Evolutionary conservation across 805 yeast species (phyloP), one percentile per base, ranked within the genome.

Genomic region (Yarrowia sp.): DNA sequence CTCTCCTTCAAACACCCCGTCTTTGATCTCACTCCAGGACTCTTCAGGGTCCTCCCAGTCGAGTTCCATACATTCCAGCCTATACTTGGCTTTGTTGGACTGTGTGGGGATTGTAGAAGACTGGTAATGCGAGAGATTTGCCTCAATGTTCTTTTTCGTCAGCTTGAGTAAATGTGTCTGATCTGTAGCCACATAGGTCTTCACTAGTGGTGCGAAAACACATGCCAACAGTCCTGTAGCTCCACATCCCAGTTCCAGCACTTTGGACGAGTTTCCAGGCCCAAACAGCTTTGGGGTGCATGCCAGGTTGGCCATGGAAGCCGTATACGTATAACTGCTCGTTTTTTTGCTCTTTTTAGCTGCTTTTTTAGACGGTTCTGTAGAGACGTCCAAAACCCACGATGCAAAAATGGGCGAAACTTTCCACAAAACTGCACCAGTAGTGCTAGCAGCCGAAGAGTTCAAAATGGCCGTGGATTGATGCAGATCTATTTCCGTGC

Each of bases 341-440:
- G 26, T 19, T n/a, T 42, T 56, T n/a, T 19, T 22, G 19, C 38
- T n/a, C 48, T 56, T 56, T 11, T 56, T 56, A 2, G 19, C 36
- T 11, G 15, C 12, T 9, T 22, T 55, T 26, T 55, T 26, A 5
- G 46, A 26, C 32, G 32, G 16, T 22, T 7, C 26, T 0, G 14
- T 32, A 2, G 36, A 49, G 41, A 38, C 16, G 65, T 43, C 72
- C n/a, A 81, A 26, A 1, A 87, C 58, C 91, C 92, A 88, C 52
- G 86, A 83, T 0, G 81, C 81, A 48, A 88, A 77, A 1, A 79
- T 73, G 1, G 82, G 80, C 1, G 87, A 80, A 0, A 86, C 79
- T 50, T 79, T 78, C 92, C 92, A 88, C 48, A 87, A 78, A 4
- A 88, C 83, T 70, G 84, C 89, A 12, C 92, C 92, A 0, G 91